Evolutionary conservation across 148 eudicot genomes (phyloP).

Genomic region (Amaranthus cruentus): DNA sequence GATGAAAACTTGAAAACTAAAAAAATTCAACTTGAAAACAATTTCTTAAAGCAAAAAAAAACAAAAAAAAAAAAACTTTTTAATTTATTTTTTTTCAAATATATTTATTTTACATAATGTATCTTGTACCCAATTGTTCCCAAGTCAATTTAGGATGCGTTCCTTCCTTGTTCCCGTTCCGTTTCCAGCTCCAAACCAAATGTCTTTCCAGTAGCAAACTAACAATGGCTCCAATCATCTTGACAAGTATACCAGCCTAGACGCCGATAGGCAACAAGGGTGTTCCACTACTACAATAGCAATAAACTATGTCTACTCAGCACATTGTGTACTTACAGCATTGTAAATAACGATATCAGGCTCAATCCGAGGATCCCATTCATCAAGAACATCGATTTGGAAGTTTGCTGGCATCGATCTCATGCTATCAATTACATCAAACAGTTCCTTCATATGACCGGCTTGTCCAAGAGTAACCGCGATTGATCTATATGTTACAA

Average conservation of each 20-base stretch:
- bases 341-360: slow-evolving; percentile 79
- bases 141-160: no score
- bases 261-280: background rate
- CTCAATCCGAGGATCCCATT: slow-evolving; percentile 82
- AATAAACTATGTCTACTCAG: background rate
- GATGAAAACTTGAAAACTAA: no score
- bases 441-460: slow-evolving; percentile 86
- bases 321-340: slow-evolving; percentile 54
- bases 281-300: slow-evolving; percentile 1
- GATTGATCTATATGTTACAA: slow-evolving; percentile 74
- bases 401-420: slow-evolving; percentile 71
- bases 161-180: no score
- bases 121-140: no score
- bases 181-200: no score
- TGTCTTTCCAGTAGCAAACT: no score
- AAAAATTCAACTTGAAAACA: no score
- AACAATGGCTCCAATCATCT: background rate
- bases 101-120: no score
- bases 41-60: no score
- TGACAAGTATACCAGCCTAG: background rate
- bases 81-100: no score
- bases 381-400: slow-evolving; percentile 40
- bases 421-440: slow-evolving; percentile 89
- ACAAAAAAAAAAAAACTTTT: no score
- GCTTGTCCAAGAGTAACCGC: slow-evolving; percentile 98